Conservation (phyloP, 768 basidiomycete species). For the Leccinum uliginosum region DNA sequence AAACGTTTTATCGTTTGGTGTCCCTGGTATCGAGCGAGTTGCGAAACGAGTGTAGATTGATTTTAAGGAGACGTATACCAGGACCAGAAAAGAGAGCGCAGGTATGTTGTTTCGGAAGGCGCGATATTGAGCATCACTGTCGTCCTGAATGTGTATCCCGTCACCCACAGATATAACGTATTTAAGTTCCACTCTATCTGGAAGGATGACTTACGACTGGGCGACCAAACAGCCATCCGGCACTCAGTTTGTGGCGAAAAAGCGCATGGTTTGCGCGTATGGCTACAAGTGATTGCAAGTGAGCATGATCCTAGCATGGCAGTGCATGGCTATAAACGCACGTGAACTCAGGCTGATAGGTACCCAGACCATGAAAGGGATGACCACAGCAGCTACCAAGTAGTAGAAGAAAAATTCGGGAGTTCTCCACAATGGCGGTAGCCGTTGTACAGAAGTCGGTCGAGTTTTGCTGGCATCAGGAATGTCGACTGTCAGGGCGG, state of each 20-base stretch:
- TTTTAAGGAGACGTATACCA: conserved; percentile 55
- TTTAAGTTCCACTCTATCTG: not conserved
- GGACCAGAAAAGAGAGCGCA: conserved; percentile 45
- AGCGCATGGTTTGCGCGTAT: conserved; percentile 69
- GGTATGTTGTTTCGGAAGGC: conserved; percentile 80
- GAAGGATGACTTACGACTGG: conserved; percentile 56
- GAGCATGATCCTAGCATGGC: not conserved
- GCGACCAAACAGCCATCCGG: conserved; percentile 82
- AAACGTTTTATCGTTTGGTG: conserved; percentile 27
- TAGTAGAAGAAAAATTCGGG: conserved; percentile 79
- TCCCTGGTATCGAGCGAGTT: conserved; percentile 20
- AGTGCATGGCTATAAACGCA: conserved; percentile 39
- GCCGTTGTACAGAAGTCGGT: conserved; percentile 23
- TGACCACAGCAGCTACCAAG: conserved; percentile 49
- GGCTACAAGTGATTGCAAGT: conserved; percentile 36
- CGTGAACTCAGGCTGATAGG: conserved; percentile 69
- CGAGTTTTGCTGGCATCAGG: conserved; percentile 38
- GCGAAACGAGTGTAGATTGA: conserved; percentile 39
- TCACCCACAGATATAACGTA: not conserved
- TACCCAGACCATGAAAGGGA: conserved; percentile 75
- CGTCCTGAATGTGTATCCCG: conserved; percentile 59
- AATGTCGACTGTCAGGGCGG: conserved; percentile 52
- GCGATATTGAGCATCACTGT: conserved; percentile 87
- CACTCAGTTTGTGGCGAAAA: conserved; percentile 54
- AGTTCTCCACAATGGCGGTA: conserved; percentile 68